Conservation (phyloP, 2,329 filamentous ascomycete genomes). For the Fonsecaea pugnacius region DNA sequence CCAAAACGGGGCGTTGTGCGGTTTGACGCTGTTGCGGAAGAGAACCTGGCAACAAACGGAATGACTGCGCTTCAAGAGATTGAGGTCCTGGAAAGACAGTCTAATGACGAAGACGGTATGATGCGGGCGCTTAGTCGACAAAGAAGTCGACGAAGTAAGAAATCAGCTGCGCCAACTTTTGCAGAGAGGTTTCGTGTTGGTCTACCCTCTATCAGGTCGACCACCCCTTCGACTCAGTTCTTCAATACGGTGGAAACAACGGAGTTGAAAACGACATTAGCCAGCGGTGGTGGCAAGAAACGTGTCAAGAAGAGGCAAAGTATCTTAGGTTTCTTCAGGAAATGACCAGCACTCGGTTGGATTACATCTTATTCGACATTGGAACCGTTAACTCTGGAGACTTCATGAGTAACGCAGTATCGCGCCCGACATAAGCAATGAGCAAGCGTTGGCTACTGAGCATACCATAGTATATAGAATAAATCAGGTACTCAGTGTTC, state of each 20-base stretch:
- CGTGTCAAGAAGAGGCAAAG: constrained; percentile 37
- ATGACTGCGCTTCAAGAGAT: constrained; percentile 72
- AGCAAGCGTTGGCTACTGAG: constrained; percentile 7
- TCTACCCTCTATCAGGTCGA: constrained; percentile 29
- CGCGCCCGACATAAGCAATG: constrained; percentile 14
- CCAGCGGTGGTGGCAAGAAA: constrained; percentile 27
- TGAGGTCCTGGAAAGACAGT: constrained; percentile 59
- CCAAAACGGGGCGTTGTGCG: constrained; percentile 71
- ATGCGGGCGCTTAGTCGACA: constrained; percentile 47
- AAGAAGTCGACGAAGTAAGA: constrained; percentile 39
- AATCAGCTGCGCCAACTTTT: constrained; percentile 28
- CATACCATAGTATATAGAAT: constrained; percentile 5
- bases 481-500: background rate
- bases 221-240: constrained; percentile 30
- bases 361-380: constrained; percentile 11
- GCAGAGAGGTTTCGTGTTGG: constrained; percentile 25
- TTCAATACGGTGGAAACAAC: constrained; percentile 21
- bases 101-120: constrained; percentile 48
- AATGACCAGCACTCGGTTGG: constrained; percentile 13
- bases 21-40: constrained; percentile 71
- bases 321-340: constrained; percentile 38
- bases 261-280: constrained; percentile 28
- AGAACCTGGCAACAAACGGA: constrained; percentile 72
- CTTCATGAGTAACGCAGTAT: background rate
- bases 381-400: background rate